Evolutionary conservation across 306 rosid genomes (phyloP).

Genomic region (Acmispon strigosus): DNA sequence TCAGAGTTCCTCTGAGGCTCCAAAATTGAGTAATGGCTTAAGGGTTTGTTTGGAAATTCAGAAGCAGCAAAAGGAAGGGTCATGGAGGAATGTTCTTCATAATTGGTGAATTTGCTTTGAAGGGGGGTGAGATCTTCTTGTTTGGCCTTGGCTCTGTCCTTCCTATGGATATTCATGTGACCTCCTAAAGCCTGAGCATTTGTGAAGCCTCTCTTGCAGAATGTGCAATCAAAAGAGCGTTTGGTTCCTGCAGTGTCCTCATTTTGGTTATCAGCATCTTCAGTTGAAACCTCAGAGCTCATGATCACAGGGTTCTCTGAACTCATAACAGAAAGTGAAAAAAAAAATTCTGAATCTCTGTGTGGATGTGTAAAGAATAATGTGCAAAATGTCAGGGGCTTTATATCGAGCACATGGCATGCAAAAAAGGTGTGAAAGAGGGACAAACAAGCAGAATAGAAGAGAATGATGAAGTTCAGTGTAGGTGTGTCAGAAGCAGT

Average conservation of each 20-base stretch:
- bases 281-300: conserved; percentile 44
- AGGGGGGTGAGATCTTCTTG: background rate
- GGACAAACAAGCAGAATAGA: conserved; percentile 22
- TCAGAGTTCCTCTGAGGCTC: no score
- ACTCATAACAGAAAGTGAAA: background rate
- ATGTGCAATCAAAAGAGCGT: conserved; percentile 77
- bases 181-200: conserved; percentile 92
- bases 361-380: background rate
- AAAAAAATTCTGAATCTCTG: background rate
- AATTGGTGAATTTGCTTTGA: background rate
- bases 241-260: conserved; percentile 11
- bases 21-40: no score
- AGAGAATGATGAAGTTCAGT: conserved; percentile 30
- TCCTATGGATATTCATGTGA: conserved; percentile 22
- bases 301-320: background rate
- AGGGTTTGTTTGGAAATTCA: background rate
- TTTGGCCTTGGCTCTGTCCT: conserved; percentile 65
- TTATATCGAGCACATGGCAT: conserved; percentile 21
- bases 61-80: conserved; percentile 22
- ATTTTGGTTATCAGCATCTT: conserved; percentile 6
- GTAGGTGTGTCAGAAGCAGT: conserved; percentile 29
- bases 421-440: conserved; percentile 2
- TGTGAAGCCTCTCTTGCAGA: conserved; percentile 88
- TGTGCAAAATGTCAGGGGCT: conserved; percentile 25
- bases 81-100: background rate